Evolutionary conservation across 768 basidiomycete genomes (phyloP), one percentile per base, ranked within the genome.

Genomic region (Boletellus emodensis): DNA sequence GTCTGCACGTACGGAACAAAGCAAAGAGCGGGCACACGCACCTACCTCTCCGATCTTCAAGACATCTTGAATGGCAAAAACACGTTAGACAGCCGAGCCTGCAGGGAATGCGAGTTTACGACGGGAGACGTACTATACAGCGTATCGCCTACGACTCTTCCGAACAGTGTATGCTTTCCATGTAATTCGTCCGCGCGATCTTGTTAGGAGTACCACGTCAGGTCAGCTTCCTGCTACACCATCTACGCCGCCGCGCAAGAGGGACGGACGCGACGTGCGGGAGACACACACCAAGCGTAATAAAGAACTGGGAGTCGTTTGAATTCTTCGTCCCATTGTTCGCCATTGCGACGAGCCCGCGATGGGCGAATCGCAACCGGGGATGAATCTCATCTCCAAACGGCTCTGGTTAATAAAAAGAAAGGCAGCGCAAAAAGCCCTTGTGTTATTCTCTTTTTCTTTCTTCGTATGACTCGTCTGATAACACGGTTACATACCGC

Each of bases 301-400:
- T 85, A 64, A 97, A 87, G 71, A 93, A 98, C 66, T 98, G 95
- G 0, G 92, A 95, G 47, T 90, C 87, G 57, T 99, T 99, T 4
- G 90, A 83, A 62, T 94, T 80, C 67, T 88, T 90, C 26, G 77
- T 76, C 10, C 93, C 92, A 50, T 79, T 84, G 61, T 96, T 96
- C 4, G 96, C 96, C 90, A 96, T 94, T 1, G 78, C 96, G 1
- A 99, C 84, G 3, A 98, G 68, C 1, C 96, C 96, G 46, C 96
- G 87, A 61, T 98, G 88, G 1, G 83, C 72, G 67, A 89, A 97
- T 35, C 90, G 85, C 53, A 99, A 73, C 34, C 96, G 82, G 4
- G 94, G 92, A 60, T 95, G 93, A 17, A 93, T 84, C 69, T 98
- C 94, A 71, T 96, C 93, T 64, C 92, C 87, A 57, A 96, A 96